Percentiles rank a stretch among this genome's conserved stretches.
These are phyloP conservation scores for Austroboletus eburneus DNA, from an alignment of 768 basidiomycete genomes.

Conservation along the genomic window DNA sequence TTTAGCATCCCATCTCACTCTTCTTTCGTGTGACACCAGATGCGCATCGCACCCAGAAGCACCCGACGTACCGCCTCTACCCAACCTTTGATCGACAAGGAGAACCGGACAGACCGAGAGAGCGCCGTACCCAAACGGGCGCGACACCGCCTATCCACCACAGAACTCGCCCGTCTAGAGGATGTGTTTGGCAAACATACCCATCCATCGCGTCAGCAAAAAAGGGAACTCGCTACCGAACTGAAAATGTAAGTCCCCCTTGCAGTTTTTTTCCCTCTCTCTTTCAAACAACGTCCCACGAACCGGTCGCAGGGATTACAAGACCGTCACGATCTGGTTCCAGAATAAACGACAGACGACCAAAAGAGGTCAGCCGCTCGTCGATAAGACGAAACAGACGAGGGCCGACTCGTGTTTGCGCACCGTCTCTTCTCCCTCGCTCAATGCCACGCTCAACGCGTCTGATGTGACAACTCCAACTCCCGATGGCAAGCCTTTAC, in stretches of 20 bases:
- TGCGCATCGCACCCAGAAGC: conserved; percentile 23
- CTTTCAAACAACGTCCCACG: no score
- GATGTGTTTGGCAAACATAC: conserved; percentile 25
- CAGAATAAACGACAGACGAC: conserved; percentile 72
- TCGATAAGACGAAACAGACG: conserved; percentile 2
- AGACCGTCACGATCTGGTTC: conserved; percentile 69
- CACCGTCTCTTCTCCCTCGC: conserved; percentile 29
- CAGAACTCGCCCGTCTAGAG: conserved; percentile 27
- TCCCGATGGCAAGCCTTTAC: neutral
- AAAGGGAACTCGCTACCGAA: conserved; percentile 26
- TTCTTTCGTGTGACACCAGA: conserved; percentile 17
- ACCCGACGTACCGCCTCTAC: conserved; percentile 22
- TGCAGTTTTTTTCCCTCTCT: neutral
- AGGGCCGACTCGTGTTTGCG: conserved; percentile 21
- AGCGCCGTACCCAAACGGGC: conserved; percentile 25
- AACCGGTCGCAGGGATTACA: conserved; percentile 47
- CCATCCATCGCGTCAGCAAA: conserved; percentile 29
- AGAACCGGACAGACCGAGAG: conserved; percentile 8
- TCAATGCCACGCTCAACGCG: conserved; percentile 22
- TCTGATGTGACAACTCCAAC: neutral
- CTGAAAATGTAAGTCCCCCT: conserved; percentile 23
- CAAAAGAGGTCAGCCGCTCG: conserved; percentile 24
- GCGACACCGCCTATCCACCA: conserved; percentile 36
- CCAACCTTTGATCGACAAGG: conserved; percentile 13
- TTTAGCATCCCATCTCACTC: no score